Evolutionary conservation across 2,329 filamentous ascomycete species (phyloP).

Genomic region (Botrytis aclada): DNA sequence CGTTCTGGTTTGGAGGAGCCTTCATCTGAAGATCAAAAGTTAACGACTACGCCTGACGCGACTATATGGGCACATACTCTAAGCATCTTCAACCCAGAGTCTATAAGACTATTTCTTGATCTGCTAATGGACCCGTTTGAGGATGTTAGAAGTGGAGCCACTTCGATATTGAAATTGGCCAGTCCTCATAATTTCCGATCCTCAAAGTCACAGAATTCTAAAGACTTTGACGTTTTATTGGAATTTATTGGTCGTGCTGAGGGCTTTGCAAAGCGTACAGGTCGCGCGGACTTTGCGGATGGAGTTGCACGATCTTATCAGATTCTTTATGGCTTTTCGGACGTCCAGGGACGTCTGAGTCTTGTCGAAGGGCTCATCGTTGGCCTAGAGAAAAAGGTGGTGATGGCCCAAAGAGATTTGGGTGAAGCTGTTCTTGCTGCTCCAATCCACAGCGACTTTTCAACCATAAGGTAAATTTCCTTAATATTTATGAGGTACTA

Average conservation of each 20-base stretch:
- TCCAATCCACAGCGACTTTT: slow-evolving; percentile 68
- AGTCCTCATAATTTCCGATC: slow-evolving; percentile 37
- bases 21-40: neutral
- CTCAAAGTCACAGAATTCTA: neutral
- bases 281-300: slow-evolving; percentile 88
- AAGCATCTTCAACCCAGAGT: slow-evolving; percentile 44
- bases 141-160: slow-evolving; percentile 68
- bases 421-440: slow-evolving; percentile 62
- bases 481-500: neutral
- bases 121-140: slow-evolving; percentile 88
- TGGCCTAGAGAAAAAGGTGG: slow-evolving; percentile 63
- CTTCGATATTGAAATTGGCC: slow-evolving; percentile 51
- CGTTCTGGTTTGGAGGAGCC: slow-evolving; percentile 34
- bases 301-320: slow-evolving; percentile 77
- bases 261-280: slow-evolving; percentile 62
- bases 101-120: slow-evolving; percentile 68
- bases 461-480: slow-evolving; percentile 54
- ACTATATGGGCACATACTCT: slow-evolving; percentile 33
- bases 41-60: slow-evolving; percentile 17
- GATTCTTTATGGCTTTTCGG: slow-evolving; percentile 60
- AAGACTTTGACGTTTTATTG: slow-evolving; percentile 38
- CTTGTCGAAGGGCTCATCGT: slow-evolving; percentile 58
- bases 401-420: slow-evolving; percentile 61
- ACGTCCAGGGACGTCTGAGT: slow-evolving; percentile 42
- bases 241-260: slow-evolving; percentile 54